Evolutionary conservation across 2,329 filamentous ascomycete species (phyloP), one percentile per base, ranked within the genome.

Genomic region (Bimuria novae-zelandiae): DNA sequence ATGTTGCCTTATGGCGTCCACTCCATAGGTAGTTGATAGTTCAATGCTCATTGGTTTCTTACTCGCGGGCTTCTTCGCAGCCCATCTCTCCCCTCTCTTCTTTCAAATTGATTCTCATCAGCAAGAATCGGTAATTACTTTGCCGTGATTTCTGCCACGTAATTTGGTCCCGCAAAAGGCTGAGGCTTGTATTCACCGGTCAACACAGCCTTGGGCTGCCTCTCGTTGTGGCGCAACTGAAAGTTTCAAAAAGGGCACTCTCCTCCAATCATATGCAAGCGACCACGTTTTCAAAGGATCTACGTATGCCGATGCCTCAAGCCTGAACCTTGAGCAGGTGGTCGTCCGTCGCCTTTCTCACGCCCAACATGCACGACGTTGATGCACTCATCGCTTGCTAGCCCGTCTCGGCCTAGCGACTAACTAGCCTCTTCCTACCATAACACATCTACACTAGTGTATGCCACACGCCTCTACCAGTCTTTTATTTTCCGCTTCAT

Each of bases 11-110:
- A 3, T 32, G 16, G 17, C 41, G 25, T 43, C 41, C 41, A 21
- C 41, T 43, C 41, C 16, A 32, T 43, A 43, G 41, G 27, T 43
- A 43, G 41, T 22, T 22, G 17, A 12, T 32, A 43, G 21, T 32
- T 21, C 11, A 43, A 8, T 32, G 17, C 17, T 7, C 4, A 10
- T 12, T 16, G 23, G 19, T 32, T 43, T 32, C 41, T 12, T 32
- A 43, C 16, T 32, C 16, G 1, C 4, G 7, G 12, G 19, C 11
- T 7, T 40, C 41, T 11, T 1, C 32, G 4, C 17, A 2, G 16
- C 16, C 3, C 16, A 21, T 19, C 23, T 12, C 41, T 32, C 11
- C 27, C 7, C n/a, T 27, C 5, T 7, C 11, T 29, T 21, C 29
- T 10, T 30, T 11, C 27, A 32, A 5, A 12, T n/a, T 36, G 14